phyloP scores from a whole-genome alignment of 2,329 filamentous ascomycete species.

The Trichophyton equinum region DNA sequence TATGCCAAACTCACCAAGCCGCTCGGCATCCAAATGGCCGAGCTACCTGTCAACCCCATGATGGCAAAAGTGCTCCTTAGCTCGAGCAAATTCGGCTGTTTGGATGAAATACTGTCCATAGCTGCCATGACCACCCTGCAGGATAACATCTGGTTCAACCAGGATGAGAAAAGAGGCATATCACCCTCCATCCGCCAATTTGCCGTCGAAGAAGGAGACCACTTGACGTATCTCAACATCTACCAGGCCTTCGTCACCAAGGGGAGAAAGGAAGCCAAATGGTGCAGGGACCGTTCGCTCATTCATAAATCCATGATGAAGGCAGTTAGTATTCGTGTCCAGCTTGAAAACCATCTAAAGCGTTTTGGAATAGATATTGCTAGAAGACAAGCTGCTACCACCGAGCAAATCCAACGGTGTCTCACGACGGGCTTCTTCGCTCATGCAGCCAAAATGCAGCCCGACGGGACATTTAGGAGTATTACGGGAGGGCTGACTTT shows the following conservation, averaged over 20 bases:
- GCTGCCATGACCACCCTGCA: constrained; percentile 87
- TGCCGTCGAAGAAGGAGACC: constrained; percentile 85
- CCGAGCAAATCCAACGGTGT: constrained; percentile 69
- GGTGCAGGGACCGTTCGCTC: constrained; percentile 74
- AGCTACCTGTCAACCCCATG: constrained; percentile 88
- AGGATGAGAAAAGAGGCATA: constrained; percentile 61
- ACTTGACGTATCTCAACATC: constrained; percentile 84
- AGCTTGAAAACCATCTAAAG: constrained; percentile 77
- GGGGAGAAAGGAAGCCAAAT: constrained; percentile 69
- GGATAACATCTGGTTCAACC: constrained; percentile 63
- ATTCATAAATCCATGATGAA: constrained; percentile 75
- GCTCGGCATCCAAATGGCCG: constrained; percentile 81
- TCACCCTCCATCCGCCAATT: constrained; percentile 70
- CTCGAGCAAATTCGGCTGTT: constrained; percentile 60
- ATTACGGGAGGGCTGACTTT: constrained; percentile 67
- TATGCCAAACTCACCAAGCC: constrained; percentile 85
- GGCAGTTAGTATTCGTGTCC: constrained; percentile 73
- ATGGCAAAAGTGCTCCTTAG: constrained; percentile 79
- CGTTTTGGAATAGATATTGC: constrained; percentile 57
- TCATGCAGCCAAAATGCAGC: constrained; percentile 85
- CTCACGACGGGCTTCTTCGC: constrained; percentile 85
- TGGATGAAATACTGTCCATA: constrained; percentile 79
- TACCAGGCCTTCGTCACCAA: constrained; percentile 77
- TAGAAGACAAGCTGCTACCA: constrained; percentile 32
- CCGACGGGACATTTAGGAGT: constrained; percentile 78